phyloP scores from a whole-genome alignment of 2,329 filamentous ascomycete genomes.

The Ceratocystis ficicola region DNA sequence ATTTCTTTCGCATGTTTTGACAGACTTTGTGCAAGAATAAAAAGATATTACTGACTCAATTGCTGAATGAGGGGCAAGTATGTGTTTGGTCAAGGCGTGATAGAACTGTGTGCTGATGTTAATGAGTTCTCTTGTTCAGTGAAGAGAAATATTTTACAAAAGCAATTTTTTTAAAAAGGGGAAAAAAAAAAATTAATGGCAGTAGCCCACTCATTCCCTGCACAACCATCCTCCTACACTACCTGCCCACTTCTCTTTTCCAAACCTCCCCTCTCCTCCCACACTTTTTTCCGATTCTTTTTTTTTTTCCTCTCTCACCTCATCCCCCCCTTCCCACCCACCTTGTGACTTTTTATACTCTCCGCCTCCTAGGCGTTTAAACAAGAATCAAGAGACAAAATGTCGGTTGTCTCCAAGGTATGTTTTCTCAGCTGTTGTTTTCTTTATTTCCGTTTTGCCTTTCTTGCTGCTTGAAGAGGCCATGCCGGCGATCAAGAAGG shows the following conservation, averaged over 20 bases:
- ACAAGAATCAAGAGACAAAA: slow-evolving; percentile 39
- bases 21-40: no score
- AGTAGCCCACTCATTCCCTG: slow-evolving; percentile 20
- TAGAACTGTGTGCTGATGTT: no score
- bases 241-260: slow-evolving; percentile 21
- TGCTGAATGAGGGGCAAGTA: no score
- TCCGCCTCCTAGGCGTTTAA: slow-evolving; percentile 23
- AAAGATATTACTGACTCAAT: no score
- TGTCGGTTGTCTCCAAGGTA: slow-evolving; percentile 52
- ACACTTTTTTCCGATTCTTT: slow-evolving; percentile 18
- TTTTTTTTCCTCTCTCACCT: slow-evolving; percentile 20
- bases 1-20: no score
- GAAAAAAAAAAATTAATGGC: slow-evolving; percentile 13
- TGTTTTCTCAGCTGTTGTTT: slow-evolving; percentile 26
- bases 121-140: no score
- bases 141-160: not conserved
- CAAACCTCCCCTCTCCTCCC: slow-evolving; percentile 22
- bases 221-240: slow-evolving; percentile 16
- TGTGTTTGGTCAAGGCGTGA: no score
- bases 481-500: not conserved
- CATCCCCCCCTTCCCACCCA: slow-evolving; percentile 21
- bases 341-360: slow-evolving; percentile 23
- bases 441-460: not conserved
- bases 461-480: not conserved
- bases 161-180: slow-evolving; percentile 1